phyloP scores from a whole-genome alignment of 768 basidiomycete species.

The Tulasnella sp. region DNA sequence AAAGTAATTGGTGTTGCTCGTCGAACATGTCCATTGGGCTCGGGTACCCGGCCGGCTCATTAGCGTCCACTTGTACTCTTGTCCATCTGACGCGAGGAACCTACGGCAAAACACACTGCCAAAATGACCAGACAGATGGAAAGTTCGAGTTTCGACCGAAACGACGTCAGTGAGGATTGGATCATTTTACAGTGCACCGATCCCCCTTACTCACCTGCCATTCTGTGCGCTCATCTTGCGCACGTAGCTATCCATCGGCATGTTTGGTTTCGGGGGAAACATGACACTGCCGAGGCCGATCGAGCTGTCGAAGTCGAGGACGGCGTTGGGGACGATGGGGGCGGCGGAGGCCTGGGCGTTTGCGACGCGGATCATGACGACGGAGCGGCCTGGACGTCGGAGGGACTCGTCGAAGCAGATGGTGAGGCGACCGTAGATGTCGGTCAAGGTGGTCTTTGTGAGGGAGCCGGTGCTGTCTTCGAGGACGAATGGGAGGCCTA shows the following conservation, averaged over 20 bases:
- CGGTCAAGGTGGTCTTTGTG: constrained; percentile 10
- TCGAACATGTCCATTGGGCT: constrained; percentile 8
- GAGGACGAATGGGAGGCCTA: constrained; percentile 11
- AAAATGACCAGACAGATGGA: background rate
- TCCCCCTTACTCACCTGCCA: constrained; percentile 3
- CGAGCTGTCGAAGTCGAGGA: constrained; percentile 3
- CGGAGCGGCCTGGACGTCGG: background rate
- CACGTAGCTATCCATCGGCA: constrained; percentile 10
- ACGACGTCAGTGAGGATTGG: background rate
- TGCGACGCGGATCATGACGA: constrained; percentile 7
- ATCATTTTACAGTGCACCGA: background rate
- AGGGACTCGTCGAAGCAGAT: constrained; percentile 6
- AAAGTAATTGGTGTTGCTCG: constrained; percentile 9
- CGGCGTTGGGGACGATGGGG: constrained; percentile 8
- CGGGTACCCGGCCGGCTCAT: background rate
- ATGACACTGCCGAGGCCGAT: background rate
- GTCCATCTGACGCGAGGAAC: constrained; percentile 13
- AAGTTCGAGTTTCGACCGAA: background rate
- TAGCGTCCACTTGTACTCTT: constrained; percentile 13
- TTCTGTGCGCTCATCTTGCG: background rate
- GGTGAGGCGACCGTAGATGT: constrained; percentile 10
- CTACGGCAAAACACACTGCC: background rate
- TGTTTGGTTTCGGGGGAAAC: constrained; percentile 6
- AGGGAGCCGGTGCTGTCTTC: constrained; percentile 4
- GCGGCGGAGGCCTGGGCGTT: background rate